A percentile compares a stretch with the other conserved stretches of the same genome.
phyloP scores from a whole-genome alignment of 495 filamentous ascomycete genomes.

The Cercophora samala region DNA sequence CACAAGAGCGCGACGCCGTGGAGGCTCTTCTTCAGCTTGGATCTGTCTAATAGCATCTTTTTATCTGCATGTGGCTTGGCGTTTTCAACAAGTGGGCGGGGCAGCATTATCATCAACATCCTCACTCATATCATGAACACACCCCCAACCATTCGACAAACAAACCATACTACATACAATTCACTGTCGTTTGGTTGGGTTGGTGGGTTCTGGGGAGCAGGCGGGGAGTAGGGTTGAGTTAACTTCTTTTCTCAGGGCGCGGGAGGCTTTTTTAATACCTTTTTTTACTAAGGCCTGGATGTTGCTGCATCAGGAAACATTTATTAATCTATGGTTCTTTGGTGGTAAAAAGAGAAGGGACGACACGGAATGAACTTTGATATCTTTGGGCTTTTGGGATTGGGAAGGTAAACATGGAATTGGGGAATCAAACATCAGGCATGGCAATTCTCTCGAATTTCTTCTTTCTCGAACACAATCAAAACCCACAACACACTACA shows the following conservation, averaged over 20 bases:
- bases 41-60: slow-evolving; percentile 67
- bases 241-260: not conserved
- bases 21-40: slow-evolving; percentile 81
- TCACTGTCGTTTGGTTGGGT: not conserved
- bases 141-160: not conserved
- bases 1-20: slow-evolving; percentile 77
- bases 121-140: slow-evolving; percentile 1
- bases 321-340: not conserved
- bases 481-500: not conserved
- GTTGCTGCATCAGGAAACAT: not conserved
- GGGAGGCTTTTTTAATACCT: not conserved
- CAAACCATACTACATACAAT: slow-evolving; percentile 1
- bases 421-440: not conserved
- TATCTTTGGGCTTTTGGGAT: not conserved
- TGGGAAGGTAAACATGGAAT: not conserved
- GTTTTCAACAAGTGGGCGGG: slow-evolving; percentile 38
- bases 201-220: not conserved
- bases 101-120: slow-evolving; percentile 12
- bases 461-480: not conserved
- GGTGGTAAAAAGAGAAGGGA: not conserved
- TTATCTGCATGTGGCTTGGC: slow-evolving; percentile 43
- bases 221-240: not conserved
- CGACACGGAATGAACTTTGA: slow-evolving; percentile 1
- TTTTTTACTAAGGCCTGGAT: not conserved
- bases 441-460: not conserved